These are phyloP conservation scores for Colletotrichum sp. DNA, from an alignment of 2,329 filamentous ascomycete species.

Conservation along the genomic window DNA sequence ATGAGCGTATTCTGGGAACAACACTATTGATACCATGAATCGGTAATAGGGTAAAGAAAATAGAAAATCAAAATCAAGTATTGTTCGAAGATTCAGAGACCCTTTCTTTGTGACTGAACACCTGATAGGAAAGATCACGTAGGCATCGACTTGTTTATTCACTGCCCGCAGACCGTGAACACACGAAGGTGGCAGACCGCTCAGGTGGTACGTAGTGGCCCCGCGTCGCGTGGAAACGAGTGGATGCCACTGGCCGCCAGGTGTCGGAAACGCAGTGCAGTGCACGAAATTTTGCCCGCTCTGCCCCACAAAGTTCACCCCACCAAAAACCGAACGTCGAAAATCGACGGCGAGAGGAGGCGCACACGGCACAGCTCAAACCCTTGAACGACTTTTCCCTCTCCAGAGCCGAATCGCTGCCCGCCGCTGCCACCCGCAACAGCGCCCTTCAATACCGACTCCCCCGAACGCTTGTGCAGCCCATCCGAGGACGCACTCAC, in stretches of 20 bases:
- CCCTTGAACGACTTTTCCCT: conserved; percentile 22
- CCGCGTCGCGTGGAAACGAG: conserved; percentile 14
- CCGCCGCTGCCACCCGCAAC: conserved; percentile 10
- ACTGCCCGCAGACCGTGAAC: background rate
- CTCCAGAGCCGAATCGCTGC: conserved; percentile 15
- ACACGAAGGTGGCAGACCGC: background rate
- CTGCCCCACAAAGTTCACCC: conserved; percentile 25
- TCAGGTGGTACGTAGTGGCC: background rate
- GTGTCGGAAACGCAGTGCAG: background rate
- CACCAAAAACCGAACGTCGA: conserved; percentile 24
- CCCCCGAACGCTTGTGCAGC: background rate
- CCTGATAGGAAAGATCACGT: background rate
- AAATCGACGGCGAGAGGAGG: conserved; percentile 22
- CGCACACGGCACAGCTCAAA: conserved; percentile 12
- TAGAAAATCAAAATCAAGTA: background rate
- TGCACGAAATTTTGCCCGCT: conserved; percentile 23
- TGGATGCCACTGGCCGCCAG: background rate
- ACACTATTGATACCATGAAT: conserved; percentile 9
- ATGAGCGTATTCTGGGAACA: background rate
- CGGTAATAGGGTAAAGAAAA: background rate
- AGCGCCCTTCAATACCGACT: background rate
- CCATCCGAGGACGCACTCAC: background rate
- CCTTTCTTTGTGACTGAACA: background rate
- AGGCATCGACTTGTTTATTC: background rate
- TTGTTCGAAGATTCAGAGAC: background rate